Evolutionary conservation across 805 yeast species (phyloP), one percentile per base, ranked within the genome.

Genomic region (Wickerhamomyces queroliae): DNA sequence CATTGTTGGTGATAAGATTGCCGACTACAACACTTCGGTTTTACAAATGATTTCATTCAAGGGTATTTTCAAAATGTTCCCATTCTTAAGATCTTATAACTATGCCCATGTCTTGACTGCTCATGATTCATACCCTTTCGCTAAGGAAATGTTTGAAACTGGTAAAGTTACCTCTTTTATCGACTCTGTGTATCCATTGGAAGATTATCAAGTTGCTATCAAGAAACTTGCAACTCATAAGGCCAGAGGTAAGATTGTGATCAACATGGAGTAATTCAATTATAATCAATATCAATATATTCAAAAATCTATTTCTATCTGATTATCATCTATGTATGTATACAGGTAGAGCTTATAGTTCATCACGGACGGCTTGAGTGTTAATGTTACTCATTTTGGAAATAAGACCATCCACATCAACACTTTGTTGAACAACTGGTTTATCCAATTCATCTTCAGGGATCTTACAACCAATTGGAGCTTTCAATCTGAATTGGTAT

Each of bases 181-280:
- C 35, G 91, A 83, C 52, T 67, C 80, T 5, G 72, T 70, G 26
- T 69, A 63, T 44, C 54, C 66, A 13, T 69, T 80, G 45, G 69
- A 63, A 2, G 72, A 82, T 15, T 74, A 56, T 45, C 45, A 68
- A 35, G 54, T 63, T 8, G 93, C 88, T 1, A 55, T 73, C 33
- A 71, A 72, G 8, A 63, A 63, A 45, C 54, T 82, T 21, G 56
- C 55, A 7, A 56, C 67, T 24, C 71, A 75, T 41, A 63, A 56
- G 35, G 78, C 81, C 0, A 67, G 66, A 37, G 95, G 95, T 27
- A 85, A 85, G 57, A 66, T 83, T 24, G 70, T 85, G 10, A 28
- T 64, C 21, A 28, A 28, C 4, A n/a, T n/a, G n/a, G n/a, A n/a
- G n/a, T n/a, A n/a, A n/a, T n/a, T n/a, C n/a, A n/a, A n/a, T n/a